Conservation (phyloP, 1,284 basidiomycete species). For the Ustilago bromivora region DNA sequence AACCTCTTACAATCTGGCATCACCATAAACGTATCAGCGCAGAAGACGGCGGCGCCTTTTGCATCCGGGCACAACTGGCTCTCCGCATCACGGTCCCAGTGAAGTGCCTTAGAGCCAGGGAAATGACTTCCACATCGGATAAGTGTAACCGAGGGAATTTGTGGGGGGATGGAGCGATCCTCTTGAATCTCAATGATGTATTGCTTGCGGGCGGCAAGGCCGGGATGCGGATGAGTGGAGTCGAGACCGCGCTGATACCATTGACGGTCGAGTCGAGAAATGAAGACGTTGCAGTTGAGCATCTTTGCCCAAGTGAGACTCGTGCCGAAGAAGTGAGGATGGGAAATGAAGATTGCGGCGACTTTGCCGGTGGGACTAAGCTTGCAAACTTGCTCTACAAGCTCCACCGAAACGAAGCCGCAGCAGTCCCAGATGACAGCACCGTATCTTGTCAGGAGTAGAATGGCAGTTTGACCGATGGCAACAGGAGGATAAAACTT, state of each 20-base stretch:
- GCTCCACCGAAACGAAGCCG: slow-evolving; percentile 33
- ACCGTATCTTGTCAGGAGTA: slow-evolving; percentile 28
- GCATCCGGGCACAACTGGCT: not conserved
- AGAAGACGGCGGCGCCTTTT: slow-evolving; percentile 33
- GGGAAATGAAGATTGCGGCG: slow-evolving; percentile 35
- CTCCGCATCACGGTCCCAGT: slow-evolving; percentile 37
- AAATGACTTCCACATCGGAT: slow-evolving; percentile 44
- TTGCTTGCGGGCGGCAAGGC: slow-evolving; percentile 27
- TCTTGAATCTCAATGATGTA: slow-evolving; percentile 20
- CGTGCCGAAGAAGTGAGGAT: slow-evolving; percentile 41
- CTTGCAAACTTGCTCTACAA: slow-evolving; percentile 26
- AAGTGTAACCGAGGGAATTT: slow-evolving; percentile 19
- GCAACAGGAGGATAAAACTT: slow-evolving; percentile 39
- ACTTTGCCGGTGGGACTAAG: slow-evolving; percentile 34
- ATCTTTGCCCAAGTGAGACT: slow-evolving; percentile 41
- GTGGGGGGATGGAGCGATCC: slow-evolving; percentile 23
- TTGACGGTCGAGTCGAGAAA: slow-evolving; percentile 36
- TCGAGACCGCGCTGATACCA: slow-evolving; percentile 44
- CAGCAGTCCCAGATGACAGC: slow-evolving; percentile 42
- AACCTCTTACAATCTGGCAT: slow-evolving; percentile 30
- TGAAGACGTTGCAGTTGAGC: slow-evolving; percentile 48
- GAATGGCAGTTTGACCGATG: slow-evolving; percentile 43
- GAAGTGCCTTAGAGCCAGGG: slow-evolving; percentile 18
- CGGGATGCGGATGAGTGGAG: slow-evolving; percentile 12
- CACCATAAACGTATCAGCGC: slow-evolving; percentile 40